Percentiles rank a stretch among this genome's conserved stretches.
These are phyloP conservation scores for Fraxinus latifolia DNA, from an alignment of 305 asterid species.

Conservation along the genomic window DNA sequence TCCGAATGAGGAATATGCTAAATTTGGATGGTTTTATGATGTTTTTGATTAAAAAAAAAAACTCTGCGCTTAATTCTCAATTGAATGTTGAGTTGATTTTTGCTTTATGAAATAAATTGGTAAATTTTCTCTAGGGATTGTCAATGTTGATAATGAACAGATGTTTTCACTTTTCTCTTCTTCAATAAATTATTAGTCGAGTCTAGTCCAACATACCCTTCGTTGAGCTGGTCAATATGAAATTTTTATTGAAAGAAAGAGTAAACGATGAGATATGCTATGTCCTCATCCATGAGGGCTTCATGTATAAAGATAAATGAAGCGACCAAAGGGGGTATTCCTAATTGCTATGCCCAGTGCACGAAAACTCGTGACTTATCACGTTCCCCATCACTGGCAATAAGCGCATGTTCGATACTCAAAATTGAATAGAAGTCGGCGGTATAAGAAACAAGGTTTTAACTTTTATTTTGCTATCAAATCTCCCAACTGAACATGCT, in stretches of 20 bases:
- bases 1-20: slow-evolving; percentile 34
- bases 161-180: background rate
- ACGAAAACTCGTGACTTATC: background rate
- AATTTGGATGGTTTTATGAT: slow-evolving; percentile 24
- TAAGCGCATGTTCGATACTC: background rate
- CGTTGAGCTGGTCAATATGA: background rate
- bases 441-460: background rate
- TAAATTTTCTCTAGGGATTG: background rate
- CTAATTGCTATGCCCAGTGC: background rate
- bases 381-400: background rate
- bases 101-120: background rate
- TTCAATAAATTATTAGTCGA: too few species aligned
- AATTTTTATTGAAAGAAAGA: background rate
- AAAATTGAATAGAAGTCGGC: background rate
- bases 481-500: background rate
- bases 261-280: background rate
- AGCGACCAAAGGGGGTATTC: background rate
- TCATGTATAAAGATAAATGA: background rate
- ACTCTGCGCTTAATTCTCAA: slow-evolving; percentile 18
- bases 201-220: background rate
- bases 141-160: background rate
- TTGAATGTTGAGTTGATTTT: slow-evolving; percentile 34
- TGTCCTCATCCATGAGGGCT: background rate
- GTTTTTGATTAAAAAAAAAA: slow-evolving; percentile 24
- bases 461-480: background rate